phyloP scores from a whole-genome alignment of 768 basidiomycete genomes.

The Leccinellum rugosiceps region DNA sequence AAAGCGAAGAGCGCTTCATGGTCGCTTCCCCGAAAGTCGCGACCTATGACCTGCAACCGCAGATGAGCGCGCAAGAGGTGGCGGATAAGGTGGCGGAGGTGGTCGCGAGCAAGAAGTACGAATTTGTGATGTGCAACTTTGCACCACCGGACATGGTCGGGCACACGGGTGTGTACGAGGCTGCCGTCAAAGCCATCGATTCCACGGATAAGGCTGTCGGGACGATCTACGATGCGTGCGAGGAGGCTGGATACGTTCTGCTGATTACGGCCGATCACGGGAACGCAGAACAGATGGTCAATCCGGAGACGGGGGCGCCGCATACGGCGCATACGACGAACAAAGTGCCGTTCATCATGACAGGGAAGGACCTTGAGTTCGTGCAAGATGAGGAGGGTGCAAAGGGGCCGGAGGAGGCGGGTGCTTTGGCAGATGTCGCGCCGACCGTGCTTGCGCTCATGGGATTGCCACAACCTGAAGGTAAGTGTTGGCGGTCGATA shows the following conservation, averaged over 20 bases:
- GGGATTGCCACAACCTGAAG: slow-evolving; percentile 68
- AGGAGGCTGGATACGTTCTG: slow-evolving; percentile 82
- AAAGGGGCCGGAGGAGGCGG: slow-evolving; percentile 53
- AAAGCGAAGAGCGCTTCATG: slow-evolving; percentile 79
- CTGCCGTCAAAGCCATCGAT: slow-evolving; percentile 83
- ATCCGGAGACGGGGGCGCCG: slow-evolving; percentile 77
- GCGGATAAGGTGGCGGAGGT: slow-evolving; percentile 92
- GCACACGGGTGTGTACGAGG: slow-evolving; percentile 89
- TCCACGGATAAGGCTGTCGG: slow-evolving; percentile 90
- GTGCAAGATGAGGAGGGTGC: slow-evolving; percentile 46
- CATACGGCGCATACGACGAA: slow-evolving; percentile 93
- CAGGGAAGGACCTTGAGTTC: slow-evolving; percentile 60
- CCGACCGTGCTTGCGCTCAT: slow-evolving; percentile 82
- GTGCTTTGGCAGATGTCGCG: slow-evolving; percentile 86
- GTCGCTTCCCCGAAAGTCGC: slow-evolving; percentile 91
- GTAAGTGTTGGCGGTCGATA: slow-evolving; percentile 32
- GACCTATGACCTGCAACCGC: slow-evolving; percentile 88
- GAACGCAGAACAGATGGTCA: slow-evolving; percentile 93
- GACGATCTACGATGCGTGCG: slow-evolving; percentile 80
- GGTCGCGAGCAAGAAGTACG: slow-evolving; percentile 62
- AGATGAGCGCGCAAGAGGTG: slow-evolving; percentile 86
- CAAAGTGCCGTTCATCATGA: slow-evolving; percentile 85
- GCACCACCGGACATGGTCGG: slow-evolving; percentile 98
- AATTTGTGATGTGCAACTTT: slow-evolving; percentile 98
- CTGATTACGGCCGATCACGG: slow-evolving; percentile 92